phyloP scores from a whole-genome alignment of 768 basidiomycete species.

The Auricularia sp. region DNA sequence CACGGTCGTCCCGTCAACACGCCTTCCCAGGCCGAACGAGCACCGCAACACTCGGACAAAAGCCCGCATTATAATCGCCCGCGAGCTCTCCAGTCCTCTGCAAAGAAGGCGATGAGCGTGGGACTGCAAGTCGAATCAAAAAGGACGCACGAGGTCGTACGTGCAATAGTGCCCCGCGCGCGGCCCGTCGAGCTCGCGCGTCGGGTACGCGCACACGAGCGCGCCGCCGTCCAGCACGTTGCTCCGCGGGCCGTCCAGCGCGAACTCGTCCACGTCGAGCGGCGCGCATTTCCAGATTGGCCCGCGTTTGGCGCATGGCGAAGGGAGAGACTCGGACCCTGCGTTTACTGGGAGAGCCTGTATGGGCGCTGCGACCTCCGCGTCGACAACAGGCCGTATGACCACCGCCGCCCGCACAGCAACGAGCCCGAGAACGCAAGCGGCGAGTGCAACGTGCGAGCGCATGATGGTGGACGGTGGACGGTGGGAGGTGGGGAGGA shows the following conservation, averaged over 20 bases:
- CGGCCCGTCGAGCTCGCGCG: neutral
- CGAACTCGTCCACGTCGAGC: neutral
- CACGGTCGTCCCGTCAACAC: too few relatives aligned
- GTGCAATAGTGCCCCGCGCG: neutral
- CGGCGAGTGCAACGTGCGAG: too few relatives aligned
- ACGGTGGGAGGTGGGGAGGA: too few relatives aligned
- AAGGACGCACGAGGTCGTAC: neutral
- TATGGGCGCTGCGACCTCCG: too few relatives aligned
- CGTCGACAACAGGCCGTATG: too few relatives aligned
- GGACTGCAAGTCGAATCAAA: too few relatives aligned
- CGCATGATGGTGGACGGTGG: too few relatives aligned
- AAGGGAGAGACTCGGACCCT: neutral
- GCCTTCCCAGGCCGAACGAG: neutral
- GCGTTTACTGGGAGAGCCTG: too few relatives aligned
- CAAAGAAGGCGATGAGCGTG: neutral
- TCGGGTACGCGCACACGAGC: neutral
- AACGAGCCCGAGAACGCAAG: too few relatives aligned
- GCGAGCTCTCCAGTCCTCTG: neutral
- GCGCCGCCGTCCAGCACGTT: neutral
- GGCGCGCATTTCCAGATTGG: neutral
- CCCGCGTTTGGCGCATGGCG: neutral
- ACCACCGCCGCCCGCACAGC: too few relatives aligned
- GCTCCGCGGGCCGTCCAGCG: neutral
- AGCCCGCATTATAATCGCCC: neutral
- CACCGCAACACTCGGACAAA: neutral